These are phyloP conservation scores for Lavandula angustifolia DNA, from an alignment of 257 asterid genomes.

Conservation along the genomic window DNA sequence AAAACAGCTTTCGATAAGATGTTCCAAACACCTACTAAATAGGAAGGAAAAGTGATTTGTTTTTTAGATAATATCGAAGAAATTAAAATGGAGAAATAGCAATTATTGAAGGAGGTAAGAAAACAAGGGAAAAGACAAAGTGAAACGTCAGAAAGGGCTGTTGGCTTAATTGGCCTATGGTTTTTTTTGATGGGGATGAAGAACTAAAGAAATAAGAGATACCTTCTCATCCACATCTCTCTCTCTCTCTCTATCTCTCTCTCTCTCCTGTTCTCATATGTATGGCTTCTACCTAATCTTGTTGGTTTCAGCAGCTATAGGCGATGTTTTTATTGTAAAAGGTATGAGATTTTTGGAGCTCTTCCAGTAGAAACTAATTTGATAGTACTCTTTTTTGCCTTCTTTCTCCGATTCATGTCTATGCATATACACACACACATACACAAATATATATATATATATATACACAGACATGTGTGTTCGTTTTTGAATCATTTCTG, in stretches of 20 bases:
- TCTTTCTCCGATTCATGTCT: slow-evolving; percentile 21
- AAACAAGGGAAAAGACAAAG: slow-evolving; percentile 74
- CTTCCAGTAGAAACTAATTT: slow-evolving; percentile 30
- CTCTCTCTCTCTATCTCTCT: slow-evolving; percentile 41
- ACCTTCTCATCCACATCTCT: slow-evolving; percentile 70
- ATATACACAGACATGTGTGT: not conserved
- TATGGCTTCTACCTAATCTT: slow-evolving; percentile 63
- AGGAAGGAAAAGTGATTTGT: not conserved
- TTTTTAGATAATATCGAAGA: not conserved
- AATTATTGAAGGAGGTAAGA: slow-evolving; percentile 45
- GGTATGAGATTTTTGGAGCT: slow-evolving; percentile 41
- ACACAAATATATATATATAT: not conserved
- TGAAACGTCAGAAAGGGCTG: slow-evolving; percentile 63
- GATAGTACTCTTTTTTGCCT: slow-evolving; percentile 36
- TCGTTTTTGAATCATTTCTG: slow-evolving; percentile 15
- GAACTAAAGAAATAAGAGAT: slow-evolving; percentile 46
- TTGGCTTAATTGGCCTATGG: slow-evolving; percentile 47
- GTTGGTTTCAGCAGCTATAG: slow-evolving; percentile 57
- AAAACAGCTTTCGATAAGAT: no score
- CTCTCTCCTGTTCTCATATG: slow-evolving; percentile 48
- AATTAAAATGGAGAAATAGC: slow-evolving; percentile 26
- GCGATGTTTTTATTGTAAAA: slow-evolving; percentile 54
- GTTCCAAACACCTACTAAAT: no score
- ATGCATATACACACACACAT: not conserved
- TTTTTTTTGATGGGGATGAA: slow-evolving; percentile 47